Evolutionary conservation across 345 rosid genomes (phyloP), one percentile per base, ranked within the genome.

Genomic region (Citrus reticulata): DNA sequence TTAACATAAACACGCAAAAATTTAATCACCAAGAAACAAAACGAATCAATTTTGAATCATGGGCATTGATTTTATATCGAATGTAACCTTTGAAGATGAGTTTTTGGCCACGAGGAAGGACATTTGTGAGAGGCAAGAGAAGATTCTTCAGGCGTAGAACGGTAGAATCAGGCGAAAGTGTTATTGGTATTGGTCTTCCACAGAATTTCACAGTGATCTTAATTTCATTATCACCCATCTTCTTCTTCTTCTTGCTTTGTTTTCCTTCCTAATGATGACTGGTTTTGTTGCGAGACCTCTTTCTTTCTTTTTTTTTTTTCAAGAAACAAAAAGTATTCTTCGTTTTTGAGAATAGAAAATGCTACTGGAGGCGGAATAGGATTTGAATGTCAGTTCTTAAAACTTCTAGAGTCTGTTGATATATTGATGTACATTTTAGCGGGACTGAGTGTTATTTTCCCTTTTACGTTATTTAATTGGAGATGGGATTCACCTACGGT

Each of bases 21-120:
- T 51, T 58, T 42, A 30, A 55, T 75, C 32, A n/a, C n/a, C 6
- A 67, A 65, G 2, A 11, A 49, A 49, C 9, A 49, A 46, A 63
- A 75, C 30, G 34, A 32, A 30, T 29, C 8, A 76, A 32, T 20
- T 29, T 46, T 75, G 24, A 46, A 63, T 42, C 2, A 17, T 49
- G 73, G 73, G 73, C 51, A 2, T 27, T 70, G 60, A 75, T 75
- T 63, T 62, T 19, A 3, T 9, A 10, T 17, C 6, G 27, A 63
- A n/a, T 2, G 42, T 19, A 42, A 95, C 98, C 98, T 88, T 91
- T 93, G 79, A 80, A 92, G 79, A 95, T 95, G 87, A 95, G 93
- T 85, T 91, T 93, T 79, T 93, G 99, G 42, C 99, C 99, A 19
- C 98, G 98, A 55, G 98, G 92, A 79, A 95, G 98, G 77, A 95